These are phyloP conservation scores for Eucalyptus albens DNA, from an alignment of 345 rosid genomes.

Conservation along the genomic window DNA sequence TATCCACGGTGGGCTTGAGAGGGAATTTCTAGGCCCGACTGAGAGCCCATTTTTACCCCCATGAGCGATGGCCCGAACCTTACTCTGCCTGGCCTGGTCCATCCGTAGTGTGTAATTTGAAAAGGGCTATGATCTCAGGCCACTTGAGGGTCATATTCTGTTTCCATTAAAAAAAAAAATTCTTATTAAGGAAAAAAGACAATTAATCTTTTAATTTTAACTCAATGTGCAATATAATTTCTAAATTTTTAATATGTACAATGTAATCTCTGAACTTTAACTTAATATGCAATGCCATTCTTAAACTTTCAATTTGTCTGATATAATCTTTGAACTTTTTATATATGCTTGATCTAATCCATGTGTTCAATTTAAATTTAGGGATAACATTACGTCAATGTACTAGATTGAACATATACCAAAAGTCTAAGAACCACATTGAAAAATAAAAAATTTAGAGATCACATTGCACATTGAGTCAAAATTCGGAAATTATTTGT, in stretches of 20 bases:
- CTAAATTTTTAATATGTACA: too few species aligned
- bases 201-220: too few species aligned
- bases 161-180: not conserved
- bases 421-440: rapidly evolving
- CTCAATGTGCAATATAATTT: too few species aligned
- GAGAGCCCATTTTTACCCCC: not conserved
- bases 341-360: rapidly evolving
- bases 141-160: not conserved
- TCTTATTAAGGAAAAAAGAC: too few species aligned
- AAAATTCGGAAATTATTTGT: too few species aligned
- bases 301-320: too few species aligned
- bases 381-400: too few species aligned
- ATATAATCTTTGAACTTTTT: too few species aligned
- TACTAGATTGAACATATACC: too few species aligned
- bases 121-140: not conserved
- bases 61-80: not conserved
- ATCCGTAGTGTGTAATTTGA: not conserved
- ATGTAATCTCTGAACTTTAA: too few species aligned
- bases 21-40: not conserved
- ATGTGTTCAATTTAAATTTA: too few species aligned
- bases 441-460: too few species aligned
- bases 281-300: rapidly evolving
- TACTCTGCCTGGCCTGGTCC: not conserved
- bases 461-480: rapidly evolving
- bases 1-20: not conserved